These are phyloP conservation scores for Closterium sp. DNA, from an alignment of 139 green algal species.

Conservation along the genomic window DNA sequence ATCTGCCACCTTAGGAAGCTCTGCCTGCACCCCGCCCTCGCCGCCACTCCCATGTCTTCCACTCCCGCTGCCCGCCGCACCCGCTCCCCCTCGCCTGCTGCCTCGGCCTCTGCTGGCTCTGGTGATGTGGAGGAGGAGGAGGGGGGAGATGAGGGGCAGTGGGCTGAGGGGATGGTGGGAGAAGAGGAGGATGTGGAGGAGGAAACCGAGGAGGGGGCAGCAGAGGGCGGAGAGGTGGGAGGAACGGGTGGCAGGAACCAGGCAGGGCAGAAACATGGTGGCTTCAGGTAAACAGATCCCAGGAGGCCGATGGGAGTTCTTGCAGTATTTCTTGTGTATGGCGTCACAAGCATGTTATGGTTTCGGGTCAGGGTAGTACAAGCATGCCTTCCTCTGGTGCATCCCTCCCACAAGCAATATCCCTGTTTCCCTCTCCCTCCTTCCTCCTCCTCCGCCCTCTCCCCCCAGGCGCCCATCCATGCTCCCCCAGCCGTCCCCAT, in stretches of 20 bases:
- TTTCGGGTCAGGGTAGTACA: background rate
- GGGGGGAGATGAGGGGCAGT: background rate
- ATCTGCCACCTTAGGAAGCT: conserved; percentile 7
- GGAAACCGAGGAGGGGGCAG: background rate
- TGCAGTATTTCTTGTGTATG: too few relatives aligned
- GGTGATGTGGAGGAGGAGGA: background rate
- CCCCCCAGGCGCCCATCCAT: background rate
- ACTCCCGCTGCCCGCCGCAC: too few relatives aligned
- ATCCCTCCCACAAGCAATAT: too few relatives aligned
- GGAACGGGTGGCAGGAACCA: background rate
- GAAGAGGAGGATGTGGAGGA: background rate
- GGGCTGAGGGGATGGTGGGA: too few relatives aligned
- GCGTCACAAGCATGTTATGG: too few relatives aligned
- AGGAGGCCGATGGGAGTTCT: background rate
- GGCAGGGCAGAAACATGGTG: background rate
- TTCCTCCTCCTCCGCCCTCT: background rate
- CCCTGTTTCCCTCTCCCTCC: background rate
- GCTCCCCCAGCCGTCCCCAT: background rate
- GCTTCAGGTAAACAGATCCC: background rate
- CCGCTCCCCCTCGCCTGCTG: background rate
- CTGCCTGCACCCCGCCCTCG: conserved; percentile 1
- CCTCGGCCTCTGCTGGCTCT: background rate
- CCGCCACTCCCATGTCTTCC: conserved; percentile 28
- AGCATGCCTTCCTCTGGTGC: background rate
- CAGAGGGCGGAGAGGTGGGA: background rate